Base-by-base conservation (phyloP, 108 stramenopile species). In the Bacterosira constricta region DNA sequence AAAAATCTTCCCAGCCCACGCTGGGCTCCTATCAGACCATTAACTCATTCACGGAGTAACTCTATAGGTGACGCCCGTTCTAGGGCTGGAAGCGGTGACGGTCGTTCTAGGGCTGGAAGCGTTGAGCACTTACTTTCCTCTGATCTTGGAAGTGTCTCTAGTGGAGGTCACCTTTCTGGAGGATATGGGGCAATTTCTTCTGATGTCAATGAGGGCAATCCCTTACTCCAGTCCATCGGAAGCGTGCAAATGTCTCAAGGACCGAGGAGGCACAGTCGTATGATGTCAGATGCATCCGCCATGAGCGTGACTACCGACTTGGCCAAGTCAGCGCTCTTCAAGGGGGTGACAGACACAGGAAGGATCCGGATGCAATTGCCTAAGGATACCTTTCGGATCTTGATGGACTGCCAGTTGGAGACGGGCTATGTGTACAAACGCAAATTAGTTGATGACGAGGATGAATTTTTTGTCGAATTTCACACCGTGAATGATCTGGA, bases 361-460 rank as follows among this genome's bases (percentile, higher is more conserved):
- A 68, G 62, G 26, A 72, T 86, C 12, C 77, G 70, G 38, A 75
- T 91, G 59, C 86, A 88, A 49, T 82, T 79, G 18, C 90, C 90
- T 9, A 83, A 81, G 50, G 86, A 87, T 57, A 64, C 66, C 29
- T 77, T 88, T 54, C 76, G 83, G 11, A 60, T 91, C 23, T 73
- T 87, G 25, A 85, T 87, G 84, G 80, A 82, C 68, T 39, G 70
- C 30, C 53, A 50, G 31, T 42, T 82, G 26, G 64, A 68, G 58
- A 44, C 81, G 1, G 81, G 81, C 3, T 35, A 60, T 44, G 72
- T 82, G 21, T 79, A 79, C 52, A 73, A 69, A 42, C 72, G 85
- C 31, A 66, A 79, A 36, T 71, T 83, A 8, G 55, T 80, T 4
- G 78, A 80, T 29, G 29, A 83, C 26, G 74, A 83, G 57, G 76